Evolutionary conservation across 345 rosid genomes (phyloP).

Genomic region (Salix udensis): DNA sequence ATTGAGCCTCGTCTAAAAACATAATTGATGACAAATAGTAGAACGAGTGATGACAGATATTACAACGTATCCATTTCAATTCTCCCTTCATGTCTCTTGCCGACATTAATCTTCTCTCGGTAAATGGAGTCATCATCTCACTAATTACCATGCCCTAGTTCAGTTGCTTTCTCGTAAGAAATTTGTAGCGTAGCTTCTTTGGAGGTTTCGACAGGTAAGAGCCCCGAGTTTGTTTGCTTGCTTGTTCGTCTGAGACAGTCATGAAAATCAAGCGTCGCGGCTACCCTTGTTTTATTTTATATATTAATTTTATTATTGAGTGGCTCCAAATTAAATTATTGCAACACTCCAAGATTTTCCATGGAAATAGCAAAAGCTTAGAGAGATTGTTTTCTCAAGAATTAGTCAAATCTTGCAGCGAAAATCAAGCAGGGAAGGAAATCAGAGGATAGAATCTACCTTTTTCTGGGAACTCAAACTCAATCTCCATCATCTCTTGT

Average conservation of each 20-base stretch:
- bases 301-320: neutral
- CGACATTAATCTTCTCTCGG: conserved; percentile 16
- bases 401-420: too few species aligned
- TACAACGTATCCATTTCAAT: too few species aligned
- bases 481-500: neutral
- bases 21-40: too few species aligned
- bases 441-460: too few species aligned
- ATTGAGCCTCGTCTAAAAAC: too few species aligned
- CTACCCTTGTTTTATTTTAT: neutral
- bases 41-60: too few species aligned
- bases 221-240: conserved; percentile 22
- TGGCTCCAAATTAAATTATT: neutral
- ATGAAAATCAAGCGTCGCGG: neutral
- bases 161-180: neutral
- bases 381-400: too few species aligned
- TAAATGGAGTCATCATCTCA: conserved; percentile 26
- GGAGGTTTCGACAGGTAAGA: conserved; percentile 21
- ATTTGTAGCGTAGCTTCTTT: conserved; percentile 2
- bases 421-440: too few species aligned
- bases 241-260: conserved; percentile 6
- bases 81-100: too few species aligned
- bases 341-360: neutral
- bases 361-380: too few species aligned
- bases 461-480: neutral
- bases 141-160: conserved; percentile 15